Base-by-base conservation (phyloP, 148 eudicot genomes). In the Oxyria digyna region DNA sequence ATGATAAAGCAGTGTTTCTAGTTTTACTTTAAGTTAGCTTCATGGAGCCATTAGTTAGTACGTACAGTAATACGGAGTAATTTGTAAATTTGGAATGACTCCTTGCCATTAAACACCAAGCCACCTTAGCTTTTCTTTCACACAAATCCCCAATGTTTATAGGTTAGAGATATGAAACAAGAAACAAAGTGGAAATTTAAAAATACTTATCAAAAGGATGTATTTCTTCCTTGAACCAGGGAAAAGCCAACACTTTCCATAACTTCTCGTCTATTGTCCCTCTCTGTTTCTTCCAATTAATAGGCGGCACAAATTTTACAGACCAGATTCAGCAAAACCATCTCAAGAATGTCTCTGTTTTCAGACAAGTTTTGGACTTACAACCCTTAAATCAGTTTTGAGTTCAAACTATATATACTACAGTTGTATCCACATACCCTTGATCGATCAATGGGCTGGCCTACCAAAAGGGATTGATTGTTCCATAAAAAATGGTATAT, bases 221-320 rank as follows among this genome's bases (percentile, higher is more conserved):
- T 21, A 52, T 2, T 52, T 23, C 31, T 45, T 14, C 31, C 29
- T 8, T 54, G 32, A 59, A 59, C 37, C 65, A 59, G 65, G 65
- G 65, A 59, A 59, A 59, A 59, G 20, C 37, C 7, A 31, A 59
- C 65, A 59, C 37, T 59, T 59, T 54, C 62, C 62, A 26, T 23
- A 23, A 3, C 31, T 11, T 54, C 62, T 54, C 62, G 23, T 54
- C 15, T 54, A 31, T 15, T 54, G 62, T 54, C 62, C 2, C 13
- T 38, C 20, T 15, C 14, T 23, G 62, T 26, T 15, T 11, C 24
- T 23, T 5, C 62, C 24, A 8, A 54, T 9, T 20, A 46, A 46
- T 13, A 13, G n/a, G 5, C n/a, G 8, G 6, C 48, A 43, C 4
- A 13, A 43, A 43, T 43, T 13, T 15, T 43, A 14, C 15, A n/a